These are phyloP conservation scores for Cyclotella kingstonii DNA, from an alignment of 108 stramenopile species.

Conservation along the genomic window DNA sequence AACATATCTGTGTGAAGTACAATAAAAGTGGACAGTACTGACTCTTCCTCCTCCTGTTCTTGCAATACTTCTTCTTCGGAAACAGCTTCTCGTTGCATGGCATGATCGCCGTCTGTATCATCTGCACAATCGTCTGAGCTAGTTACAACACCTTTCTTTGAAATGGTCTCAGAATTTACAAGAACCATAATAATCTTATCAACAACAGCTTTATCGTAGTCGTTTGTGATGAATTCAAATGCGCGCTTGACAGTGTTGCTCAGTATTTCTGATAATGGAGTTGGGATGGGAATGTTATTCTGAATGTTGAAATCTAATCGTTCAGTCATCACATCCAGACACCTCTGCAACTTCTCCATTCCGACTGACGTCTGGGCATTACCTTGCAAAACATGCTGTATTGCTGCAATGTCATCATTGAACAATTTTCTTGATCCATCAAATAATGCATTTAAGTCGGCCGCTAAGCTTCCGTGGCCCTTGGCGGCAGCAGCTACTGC, in stretches of 20 bases:
- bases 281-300: constrained; percentile 89
- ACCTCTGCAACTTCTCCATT: constrained; percentile 75
- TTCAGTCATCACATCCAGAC: constrained; percentile 93
- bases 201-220: constrained; percentile 88
- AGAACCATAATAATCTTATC: constrained; percentile 94
- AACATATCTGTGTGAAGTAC: neutral
- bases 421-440: constrained; percentile 69
- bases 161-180: constrained; percentile 83
- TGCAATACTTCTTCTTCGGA: constrained; percentile 97
- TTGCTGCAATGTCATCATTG: constrained; percentile 77
- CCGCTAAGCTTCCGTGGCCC: constrained; percentile 51
- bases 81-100: constrained; percentile 91
- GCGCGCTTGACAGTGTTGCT: constrained; percentile 74
- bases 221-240: constrained; percentile 74
- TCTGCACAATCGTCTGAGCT: constrained; percentile 72
- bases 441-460: constrained; percentile 62
- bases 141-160: constrained; percentile 54
- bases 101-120: constrained; percentile 83
- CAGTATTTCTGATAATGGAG: constrained; percentile 86
- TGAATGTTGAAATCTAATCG: constrained; percentile 94
- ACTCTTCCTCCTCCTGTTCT: constrained; percentile 91
- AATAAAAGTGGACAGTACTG: neutral
- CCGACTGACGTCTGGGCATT: constrained; percentile 63
- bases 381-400: constrained; percentile 64
- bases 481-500: constrained; percentile 57